Base-by-base conservation (phyloP, 169 alveolate genomes). In the Theileria equi region DNA sequence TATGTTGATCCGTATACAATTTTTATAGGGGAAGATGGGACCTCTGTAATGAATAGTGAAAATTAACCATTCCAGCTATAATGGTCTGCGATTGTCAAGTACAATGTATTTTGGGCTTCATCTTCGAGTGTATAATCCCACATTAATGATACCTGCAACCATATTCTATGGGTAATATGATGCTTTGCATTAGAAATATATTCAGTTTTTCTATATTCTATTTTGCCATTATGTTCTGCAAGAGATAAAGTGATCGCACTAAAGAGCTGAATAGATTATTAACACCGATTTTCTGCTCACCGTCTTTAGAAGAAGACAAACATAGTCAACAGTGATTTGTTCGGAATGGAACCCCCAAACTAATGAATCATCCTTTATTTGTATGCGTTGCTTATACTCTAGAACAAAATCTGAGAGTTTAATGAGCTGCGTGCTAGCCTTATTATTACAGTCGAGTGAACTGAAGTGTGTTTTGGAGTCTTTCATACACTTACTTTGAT, bases 51-150 rank as follows among this genome's bases (percentile, higher is more conserved):
- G 6, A 19, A 17, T 55, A 4, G 55, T 7, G 8, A 25, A 59
- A 68, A 8, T 34, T 62, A 85, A 7, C 81, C 88, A 57, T 80
- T 85, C 87, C 89, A 81, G 25, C 59, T 81, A 53, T 65, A 86
- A 40, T 86, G 92, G 17, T 86, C 92, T 29, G 88, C 88, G 32
- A 86, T 79, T 41, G 86, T 86, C 36, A 86, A 57, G 52, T 67
- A 86, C 34, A 86, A 60, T 2, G 90, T 65, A 28, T 74, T 53
- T 29, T 81, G 84, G 26, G 83, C 76, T 5, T 53, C 28, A 19
- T 49, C 67, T 19, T 71, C 87, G 43, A 45, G 65, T 25, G 82
- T 71, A 55, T 66, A 58, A 16, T 83, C 92, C 82, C 88, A 86
- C 45, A 76, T 80, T 23, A 70, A 60, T 17, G 85, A 86, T 47